Evolutionary conservation across 2,329 filamentous ascomycete species (phyloP), one percentile per base, ranked within the genome.

Genomic region (Fusarium liriodendri): DNA sequence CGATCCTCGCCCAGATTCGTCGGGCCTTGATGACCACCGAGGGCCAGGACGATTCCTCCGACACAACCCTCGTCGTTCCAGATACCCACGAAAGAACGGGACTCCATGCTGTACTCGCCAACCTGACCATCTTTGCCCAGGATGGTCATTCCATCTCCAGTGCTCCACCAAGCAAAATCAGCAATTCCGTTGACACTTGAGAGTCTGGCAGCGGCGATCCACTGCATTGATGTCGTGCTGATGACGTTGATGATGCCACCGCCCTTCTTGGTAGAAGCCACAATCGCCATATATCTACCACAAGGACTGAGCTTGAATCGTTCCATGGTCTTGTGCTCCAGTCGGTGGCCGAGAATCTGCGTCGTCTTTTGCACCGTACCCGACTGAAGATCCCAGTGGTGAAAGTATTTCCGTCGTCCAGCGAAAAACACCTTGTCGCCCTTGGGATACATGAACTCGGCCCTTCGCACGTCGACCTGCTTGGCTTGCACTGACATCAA

Each of bases 31-130:
- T 87, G 86, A 1, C 93, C 94, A 37, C 97, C 96, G 4, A 98
- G 88, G 4, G 91, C 90, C 63, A 99, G 85, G 20, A 94, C 93
- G 0, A 95, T 97, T 14, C 93, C 95, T 63, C 93, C 95, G 18
- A 97, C 91, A 35, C 93, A 94, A 69, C 97, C 97, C 77, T 98
- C 95, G 78, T 99, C 97, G 58, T 90, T 88, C 97, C 97, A 99
- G 62, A 95, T 85, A 4, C 91, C 94, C 2, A 98, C 80, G 62
- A 97, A 93, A 13, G 91, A 89, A 66, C 88, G 89, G 27, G 89
- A 84, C 25, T 87, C 86, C 68, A 97, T 86, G 79, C 91, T 93
- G 89, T 94, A 99, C 85, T 99, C 97, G 62, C 94, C 95, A 8
- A 98, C 89, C 79, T 97, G 94, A 27, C 97, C 97, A 75, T 94